phyloP scores from a whole-genome alignment of 352 stramenopile genomes.

The Blastocystis sp. region DNA sequence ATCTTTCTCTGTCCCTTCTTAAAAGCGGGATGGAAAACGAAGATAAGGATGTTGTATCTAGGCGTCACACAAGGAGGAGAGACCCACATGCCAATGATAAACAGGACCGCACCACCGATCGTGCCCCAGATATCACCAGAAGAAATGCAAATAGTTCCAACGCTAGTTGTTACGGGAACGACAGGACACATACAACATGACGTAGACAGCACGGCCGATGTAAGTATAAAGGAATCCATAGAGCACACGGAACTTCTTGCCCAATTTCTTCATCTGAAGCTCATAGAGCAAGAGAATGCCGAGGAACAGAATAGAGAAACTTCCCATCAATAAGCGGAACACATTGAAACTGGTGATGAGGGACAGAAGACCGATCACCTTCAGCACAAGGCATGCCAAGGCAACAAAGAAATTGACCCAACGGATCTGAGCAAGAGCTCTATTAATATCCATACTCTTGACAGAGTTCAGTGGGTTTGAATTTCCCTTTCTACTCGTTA shows the following conservation, averaged over 20 bases:
- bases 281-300: conserved; percentile 65
- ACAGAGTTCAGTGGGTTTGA: conserved; percentile 16
- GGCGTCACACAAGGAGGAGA: background rate
- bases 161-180: conserved; percentile 15
- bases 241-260: conserved; percentile 22
- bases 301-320: conserved; percentile 59
- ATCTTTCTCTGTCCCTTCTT: conserved; percentile 67
- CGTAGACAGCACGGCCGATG: conserved; percentile 57
- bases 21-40: conserved; percentile 66
- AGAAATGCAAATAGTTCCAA: conserved; percentile 56
- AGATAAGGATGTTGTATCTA: conserved; percentile 72
- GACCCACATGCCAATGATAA: conserved; percentile 22
- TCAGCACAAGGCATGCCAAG: conserved; percentile 19
- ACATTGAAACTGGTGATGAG: conserved; percentile 26
- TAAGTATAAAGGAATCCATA: conserved; percentile 74
- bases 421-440: conserved; percentile 49
- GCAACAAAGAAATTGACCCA: conserved; percentile 47
- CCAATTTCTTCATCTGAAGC: conserved; percentile 65
- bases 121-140: background rate
- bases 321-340: background rate
- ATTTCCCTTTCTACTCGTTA: conserved; percentile 42
- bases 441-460: conserved; percentile 44
- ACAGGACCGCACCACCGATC: conserved; percentile 25
- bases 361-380: conserved; percentile 23
- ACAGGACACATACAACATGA: conserved; percentile 56